A percentile compares a stretch with the other conserved stretches of the same genome.
These are phyloP conservation scores for Luffa acutangula DNA, from an alignment of 306 rosid genomes.

Conservation along the genomic window DNA sequence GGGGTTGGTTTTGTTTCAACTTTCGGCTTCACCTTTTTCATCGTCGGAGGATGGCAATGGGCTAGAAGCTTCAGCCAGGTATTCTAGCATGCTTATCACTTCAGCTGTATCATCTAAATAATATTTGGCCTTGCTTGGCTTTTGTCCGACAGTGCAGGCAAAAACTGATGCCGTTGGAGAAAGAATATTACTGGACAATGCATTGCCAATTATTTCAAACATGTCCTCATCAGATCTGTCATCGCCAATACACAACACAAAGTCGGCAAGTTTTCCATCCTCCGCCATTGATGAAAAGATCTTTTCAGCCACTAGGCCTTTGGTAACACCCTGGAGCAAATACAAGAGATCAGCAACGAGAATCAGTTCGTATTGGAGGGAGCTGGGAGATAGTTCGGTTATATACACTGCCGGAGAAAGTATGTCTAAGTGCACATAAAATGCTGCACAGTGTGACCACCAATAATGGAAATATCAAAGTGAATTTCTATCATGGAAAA, in stretches of 20 bases:
- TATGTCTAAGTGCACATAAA: neutral
- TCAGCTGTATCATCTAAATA: slow-evolving; percentile 54
- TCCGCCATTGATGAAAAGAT: slow-evolving; percentile 55
- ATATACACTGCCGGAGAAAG: neutral
- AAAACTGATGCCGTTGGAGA: slow-evolving; percentile 40
- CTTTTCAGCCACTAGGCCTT: slow-evolving; percentile 61
- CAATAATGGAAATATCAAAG: neutral
- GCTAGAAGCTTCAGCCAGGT: slow-evolving; percentile 43
- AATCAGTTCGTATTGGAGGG: neutral
- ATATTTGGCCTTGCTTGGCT: slow-evolving; percentile 79
- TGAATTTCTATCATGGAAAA: neutral
- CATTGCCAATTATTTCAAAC: slow-evolving; percentile 55
- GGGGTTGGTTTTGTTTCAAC: slow-evolving; percentile 12
- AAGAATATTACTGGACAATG: slow-evolving; percentile 43
- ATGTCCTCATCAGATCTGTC: slow-evolving; percentile 94
- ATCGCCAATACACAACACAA: slow-evolving; percentile 74
- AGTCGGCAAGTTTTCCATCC: slow-evolving; percentile 54
- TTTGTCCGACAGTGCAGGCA: slow-evolving; percentile 76
- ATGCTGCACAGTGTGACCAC: neutral
- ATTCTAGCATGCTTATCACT: slow-evolving; percentile 55
- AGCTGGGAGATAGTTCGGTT: neutral
- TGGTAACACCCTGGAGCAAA: slow-evolving; percentile 54
- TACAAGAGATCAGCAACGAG: neutral
- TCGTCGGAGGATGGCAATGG: slow-evolving; percentile 11
- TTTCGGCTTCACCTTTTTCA: slow-evolving; percentile 19